These are phyloP conservation scores for Fusarium sororula DNA, from an alignment of 2,329 filamentous ascomycete species.

Conservation along the genomic window DNA sequence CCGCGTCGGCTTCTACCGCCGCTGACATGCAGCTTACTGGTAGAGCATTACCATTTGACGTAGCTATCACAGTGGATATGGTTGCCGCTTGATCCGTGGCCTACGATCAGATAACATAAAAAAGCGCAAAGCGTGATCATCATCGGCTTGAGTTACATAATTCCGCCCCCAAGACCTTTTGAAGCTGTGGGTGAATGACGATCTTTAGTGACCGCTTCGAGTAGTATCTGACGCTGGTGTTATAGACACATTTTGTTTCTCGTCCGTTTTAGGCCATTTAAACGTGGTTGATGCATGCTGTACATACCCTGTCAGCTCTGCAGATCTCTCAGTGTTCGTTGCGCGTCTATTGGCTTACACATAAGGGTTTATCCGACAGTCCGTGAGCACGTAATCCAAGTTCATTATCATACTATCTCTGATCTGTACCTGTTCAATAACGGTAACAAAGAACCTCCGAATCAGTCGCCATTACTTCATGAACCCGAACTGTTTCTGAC, in stretches of 20 bases:
- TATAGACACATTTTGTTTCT: accelerated
- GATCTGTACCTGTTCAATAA: background rate
- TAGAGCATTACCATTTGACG: background rate
- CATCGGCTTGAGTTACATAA: background rate
- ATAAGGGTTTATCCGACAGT: background rate
- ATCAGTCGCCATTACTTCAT: background rate
- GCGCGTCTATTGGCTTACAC: background rate
- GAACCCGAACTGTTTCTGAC: background rate
- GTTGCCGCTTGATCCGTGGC: background rate
- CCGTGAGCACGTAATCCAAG: background rate
- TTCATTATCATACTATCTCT: background rate
- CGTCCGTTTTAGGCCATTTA: background rate
- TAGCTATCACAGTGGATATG: background rate
- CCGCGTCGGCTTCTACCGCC: background rate
- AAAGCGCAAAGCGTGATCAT: background rate
- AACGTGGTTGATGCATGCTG: background rate
- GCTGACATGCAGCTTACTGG: background rate
- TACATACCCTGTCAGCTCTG: background rate
- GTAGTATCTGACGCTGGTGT: background rate
- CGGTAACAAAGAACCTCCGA: background rate
- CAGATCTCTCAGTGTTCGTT: background rate
- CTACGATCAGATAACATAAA: background rate
- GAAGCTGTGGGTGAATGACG: background rate
- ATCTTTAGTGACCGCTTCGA: background rate
- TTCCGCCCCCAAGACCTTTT: background rate